phyloP scores from a whole-genome alignment of 257 asterid species.

The Solanum pennellii region DNA sequence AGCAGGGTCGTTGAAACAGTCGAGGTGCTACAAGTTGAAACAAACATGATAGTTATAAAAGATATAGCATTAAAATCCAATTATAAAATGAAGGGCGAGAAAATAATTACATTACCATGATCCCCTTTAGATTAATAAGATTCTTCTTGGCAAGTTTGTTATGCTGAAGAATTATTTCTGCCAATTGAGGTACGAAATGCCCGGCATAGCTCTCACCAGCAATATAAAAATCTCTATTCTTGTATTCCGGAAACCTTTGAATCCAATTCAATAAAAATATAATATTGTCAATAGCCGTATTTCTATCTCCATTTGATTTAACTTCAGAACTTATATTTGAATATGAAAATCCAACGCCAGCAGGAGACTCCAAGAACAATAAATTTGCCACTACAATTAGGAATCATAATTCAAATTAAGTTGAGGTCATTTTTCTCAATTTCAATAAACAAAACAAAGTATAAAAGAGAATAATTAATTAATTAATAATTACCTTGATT shows the following conservation, averaged over 20 bases:
- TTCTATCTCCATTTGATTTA: constrained; percentile 10
- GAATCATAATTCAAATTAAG: not conserved
- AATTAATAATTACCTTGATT: constrained; percentile 4
- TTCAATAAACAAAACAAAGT: not conserved
- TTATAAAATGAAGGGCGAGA: not conserved
- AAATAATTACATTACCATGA: constrained; percentile 7
- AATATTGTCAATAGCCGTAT: constrained; percentile 15
- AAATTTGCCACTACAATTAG: constrained; percentile 19
- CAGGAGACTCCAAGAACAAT: constrained; percentile 29
- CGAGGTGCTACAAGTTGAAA: too few species aligned
- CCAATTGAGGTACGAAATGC: constrained; percentile 32
- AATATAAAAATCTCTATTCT: constrained; percentile 14
- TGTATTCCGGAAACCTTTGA: constrained; percentile 15
- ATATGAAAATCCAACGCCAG: constrained; percentile 39
- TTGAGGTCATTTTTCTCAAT: not conserved
- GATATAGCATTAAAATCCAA: not conserved
- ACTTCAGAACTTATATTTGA: constrained; percentile 19
- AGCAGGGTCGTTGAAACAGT: too few species aligned
- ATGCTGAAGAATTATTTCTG: constrained; percentile 10
- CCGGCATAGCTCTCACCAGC: constrained; percentile 38
- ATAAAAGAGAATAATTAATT: not conserved
- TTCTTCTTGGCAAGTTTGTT: constrained; percentile 7
- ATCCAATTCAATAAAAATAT: constrained; percentile 23
- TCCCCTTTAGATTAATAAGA: constrained; percentile 24
- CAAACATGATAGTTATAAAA: not conserved